Evolutionary conservation across 1,284 basidiomycete genomes (phyloP).

Genomic region (Xerocomus amazonicus): DNA sequence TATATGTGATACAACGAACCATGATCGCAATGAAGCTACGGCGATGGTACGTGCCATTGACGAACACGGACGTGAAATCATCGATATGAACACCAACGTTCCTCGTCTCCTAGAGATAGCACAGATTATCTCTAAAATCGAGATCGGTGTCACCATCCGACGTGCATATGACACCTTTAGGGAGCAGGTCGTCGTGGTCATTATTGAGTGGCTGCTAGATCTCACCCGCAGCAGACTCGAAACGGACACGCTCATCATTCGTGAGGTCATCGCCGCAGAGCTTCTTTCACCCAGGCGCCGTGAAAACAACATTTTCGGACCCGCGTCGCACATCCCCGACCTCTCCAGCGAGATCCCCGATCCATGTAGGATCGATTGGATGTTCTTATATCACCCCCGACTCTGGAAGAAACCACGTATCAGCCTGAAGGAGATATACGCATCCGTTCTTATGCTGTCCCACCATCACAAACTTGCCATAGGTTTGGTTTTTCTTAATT

Average conservation of each 20-base stretch:
- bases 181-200: conserved; percentile 80
- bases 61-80: conserved; percentile 80
- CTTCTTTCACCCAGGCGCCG: conserved; percentile 60
- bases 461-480: conserved; percentile 75
- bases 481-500: conserved; percentile 43
- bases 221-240: conserved; percentile 71
- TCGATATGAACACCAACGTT: conserved; percentile 74
- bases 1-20: conserved; percentile 64
- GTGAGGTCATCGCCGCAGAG: conserved; percentile 70
- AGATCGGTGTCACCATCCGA: conserved; percentile 88
- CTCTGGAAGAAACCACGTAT: conserved; percentile 84
- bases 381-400: conserved; percentile 76
- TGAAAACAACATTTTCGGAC: conserved; percentile 39
- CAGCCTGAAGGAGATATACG: conserved; percentile 79
- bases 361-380: conserved; percentile 64
- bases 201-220: conserved; percentile 86
- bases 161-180: conserved; percentile 86
- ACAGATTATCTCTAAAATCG: conserved; percentile 80
- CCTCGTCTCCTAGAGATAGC: conserved; percentile 76
- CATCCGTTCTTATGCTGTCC: conserved; percentile 70
- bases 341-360: conserved; percentile 50
- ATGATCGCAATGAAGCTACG: conserved; percentile 59
- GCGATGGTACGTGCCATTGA: conserved; percentile 72
- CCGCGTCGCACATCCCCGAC: conserved; percentile 35
- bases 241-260: conserved; percentile 62